Evolutionary conservation across 345 rosid genomes (phyloP).

Genomic region (Arabis hirsuta): DNA sequence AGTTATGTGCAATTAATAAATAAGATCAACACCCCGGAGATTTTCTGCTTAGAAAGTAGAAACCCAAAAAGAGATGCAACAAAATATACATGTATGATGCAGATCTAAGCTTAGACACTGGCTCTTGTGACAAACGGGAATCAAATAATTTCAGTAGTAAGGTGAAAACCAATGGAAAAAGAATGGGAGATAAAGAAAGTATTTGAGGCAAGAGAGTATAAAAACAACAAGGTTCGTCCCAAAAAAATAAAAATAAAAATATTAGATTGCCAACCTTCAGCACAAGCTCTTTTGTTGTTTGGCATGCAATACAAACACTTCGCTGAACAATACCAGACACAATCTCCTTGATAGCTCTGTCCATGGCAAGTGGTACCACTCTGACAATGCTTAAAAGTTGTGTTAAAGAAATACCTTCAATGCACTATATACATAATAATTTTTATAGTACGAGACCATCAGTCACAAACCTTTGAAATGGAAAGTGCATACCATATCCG

Average conservation of each 20-base stretch:
- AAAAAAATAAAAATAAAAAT: not conserved
- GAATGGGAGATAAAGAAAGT: not conserved
- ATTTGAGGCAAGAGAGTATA: not conserved
- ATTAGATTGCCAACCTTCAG: constrained; percentile 65
- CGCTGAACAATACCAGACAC: constrained; percentile 93
- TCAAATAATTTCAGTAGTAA: not conserved
- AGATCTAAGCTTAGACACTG: constrained; percentile 2
- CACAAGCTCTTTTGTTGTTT: constrained; percentile 97
- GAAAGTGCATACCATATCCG: constrained; percentile 71
- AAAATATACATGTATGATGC: not conserved
- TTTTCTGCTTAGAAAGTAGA: not conserved
- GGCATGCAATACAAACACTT: constrained; percentile 97
- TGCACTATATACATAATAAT: not conserved
- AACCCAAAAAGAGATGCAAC: constrained; percentile 17
- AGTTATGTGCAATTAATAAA: not conserved
- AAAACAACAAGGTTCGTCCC: not conserved
- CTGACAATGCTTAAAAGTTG: constrained; percentile 46
- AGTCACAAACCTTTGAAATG: constrained; percentile 82
- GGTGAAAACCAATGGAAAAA: not conserved
- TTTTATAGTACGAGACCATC: constrained; percentile 26
- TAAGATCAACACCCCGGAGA: constrained; percentile 1
- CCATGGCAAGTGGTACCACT: constrained; percentile 90
- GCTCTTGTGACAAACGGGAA: not conserved
- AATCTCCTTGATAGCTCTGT: constrained; percentile 92
- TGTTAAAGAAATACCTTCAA: constrained; percentile 16